Base-by-base conservation (phyloP, 495 filamentous ascomycete genomes). In the Xylaria grammica region DNA sequence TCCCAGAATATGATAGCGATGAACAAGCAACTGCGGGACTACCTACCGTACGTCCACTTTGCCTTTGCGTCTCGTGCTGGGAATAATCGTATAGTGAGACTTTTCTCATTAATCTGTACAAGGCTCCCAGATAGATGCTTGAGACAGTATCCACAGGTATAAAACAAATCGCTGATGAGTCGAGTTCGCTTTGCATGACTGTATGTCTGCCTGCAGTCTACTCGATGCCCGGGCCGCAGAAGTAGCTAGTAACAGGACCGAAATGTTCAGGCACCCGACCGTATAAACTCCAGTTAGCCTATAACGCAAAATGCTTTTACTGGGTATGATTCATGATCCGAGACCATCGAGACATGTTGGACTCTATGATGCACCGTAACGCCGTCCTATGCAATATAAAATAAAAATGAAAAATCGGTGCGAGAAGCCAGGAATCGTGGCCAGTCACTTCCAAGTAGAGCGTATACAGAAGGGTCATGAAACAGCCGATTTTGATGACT, bases 251-350 rank as follows among this genome's bases (percentile, higher is more conserved):
- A 60, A 74, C 53, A 51, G 65, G 67, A 58, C 59, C 67, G 65
- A 66, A 62, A 65, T 26, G 53, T 63, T 62, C 63, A 50, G 29
- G 54, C 36, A 67, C 42, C 62, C 66, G 69, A 65, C 69, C 71
- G 42, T 69, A 54, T 44, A 22, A 74, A 74, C 67, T 68, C 67
- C 69, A 42, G 48, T 55, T 67, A 62, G 67, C 72, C 72, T 68
- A 67, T 72, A 72, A 74, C 40, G 60, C 62, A 60, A 63, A 60
- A 74, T 70, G 69, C 67, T 74, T 72, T 69, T 74, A 56, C 57
- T 65, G 72, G 72, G 72, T 74, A 74, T 74, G 72, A 72, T 69
- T 61, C 59, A 64, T 54, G 65, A 72, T 62, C 66, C 69, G 67
- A 65, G 62, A 67, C 49, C 54, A 65, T 54, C 66, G 59, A 68